phyloP scores from a whole-genome alignment of 176 grass and related monocot genomes.

The Dendrocalamus sinicus region DNA sequence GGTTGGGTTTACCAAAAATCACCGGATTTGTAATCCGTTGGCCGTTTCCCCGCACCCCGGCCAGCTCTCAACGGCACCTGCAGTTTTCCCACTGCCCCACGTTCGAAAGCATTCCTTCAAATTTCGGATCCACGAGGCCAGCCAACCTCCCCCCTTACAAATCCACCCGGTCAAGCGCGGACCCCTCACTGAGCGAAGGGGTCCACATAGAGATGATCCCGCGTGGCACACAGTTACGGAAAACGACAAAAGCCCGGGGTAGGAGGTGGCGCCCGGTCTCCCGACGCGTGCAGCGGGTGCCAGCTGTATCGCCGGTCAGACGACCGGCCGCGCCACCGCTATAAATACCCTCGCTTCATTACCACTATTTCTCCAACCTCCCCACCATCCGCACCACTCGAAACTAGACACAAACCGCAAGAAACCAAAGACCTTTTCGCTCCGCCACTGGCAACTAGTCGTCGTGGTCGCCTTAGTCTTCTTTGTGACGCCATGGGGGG shows the following conservation, averaged over 20 bases:
- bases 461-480: background rate
- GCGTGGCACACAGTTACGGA: background rate
- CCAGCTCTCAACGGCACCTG: slow-evolving; percentile 13
- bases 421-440: slow-evolving; percentile 17
- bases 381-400: background rate
- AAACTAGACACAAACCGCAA: slow-evolving; percentile 14
- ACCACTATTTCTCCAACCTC: slow-evolving; percentile 16
- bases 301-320: slow-evolving; percentile 50
- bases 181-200: fast-evolving
- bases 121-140: slow-evolving; percentile 49
- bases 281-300: slow-evolving; percentile 16
- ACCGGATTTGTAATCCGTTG: background rate
- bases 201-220: fast-evolving
- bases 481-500: slow-evolving; percentile 1
- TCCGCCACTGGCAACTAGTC: background rate
- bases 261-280: slow-evolving; percentile 27
- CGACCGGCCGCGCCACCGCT: slow-evolving; percentile 44
- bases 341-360: slow-evolving; percentile 45
- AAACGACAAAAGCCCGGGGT: slow-evolving; percentile 42
- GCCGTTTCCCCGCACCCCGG: background rate
- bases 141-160: background rate
- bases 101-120: slow-evolving; percentile 38
- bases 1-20: background rate
- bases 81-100: slow-evolving; percentile 44
- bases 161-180: background rate